Evolutionary conservation across 345 rosid genomes (phyloP).

Genomic region (Kandelia obovata): DNA sequence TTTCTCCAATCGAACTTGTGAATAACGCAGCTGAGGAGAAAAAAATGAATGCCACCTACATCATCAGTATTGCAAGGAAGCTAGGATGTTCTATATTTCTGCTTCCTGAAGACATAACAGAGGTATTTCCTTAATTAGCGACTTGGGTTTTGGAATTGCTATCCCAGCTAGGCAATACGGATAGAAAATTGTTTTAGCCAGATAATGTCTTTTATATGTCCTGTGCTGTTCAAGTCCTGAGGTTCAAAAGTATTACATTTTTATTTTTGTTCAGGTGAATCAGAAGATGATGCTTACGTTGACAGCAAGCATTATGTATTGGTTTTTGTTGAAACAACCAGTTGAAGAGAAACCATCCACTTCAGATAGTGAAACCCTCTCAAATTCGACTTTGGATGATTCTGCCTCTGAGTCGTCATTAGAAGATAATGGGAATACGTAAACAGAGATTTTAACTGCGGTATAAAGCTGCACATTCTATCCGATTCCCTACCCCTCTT

Average conservation of each 20-base stretch:
- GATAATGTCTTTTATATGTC: not conserved
- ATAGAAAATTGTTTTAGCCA: not conserved
- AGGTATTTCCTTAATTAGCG: slow-evolving; percentile 40
- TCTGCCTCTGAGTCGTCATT: slow-evolving; percentile 74
- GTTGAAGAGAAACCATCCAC: slow-evolving; percentile 52
- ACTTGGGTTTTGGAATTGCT: not conserved
- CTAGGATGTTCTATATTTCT: slow-evolving; percentile 93
- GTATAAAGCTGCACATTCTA: not conserved
- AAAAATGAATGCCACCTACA: slow-evolving; percentile 94
- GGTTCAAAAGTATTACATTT: not conserved
- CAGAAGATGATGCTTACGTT: slow-evolving; percentile 96
- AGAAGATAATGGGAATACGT: slow-evolving; percentile 47
- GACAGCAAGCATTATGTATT: slow-evolving; percentile 89
- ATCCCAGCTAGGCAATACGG: too few species aligned
- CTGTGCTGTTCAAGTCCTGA: not conserved
- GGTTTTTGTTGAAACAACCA: slow-evolving; percentile 85
- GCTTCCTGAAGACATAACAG: slow-evolving; percentile 92
- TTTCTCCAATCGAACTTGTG: slow-evolving; percentile 6
- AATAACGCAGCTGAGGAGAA: slow-evolving; percentile 68
- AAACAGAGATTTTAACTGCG: slow-evolving; percentile 4
- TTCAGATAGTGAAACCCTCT: slow-evolving; percentile 68
- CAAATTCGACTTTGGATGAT: slow-evolving; percentile 77
- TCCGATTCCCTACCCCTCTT: not conserved
- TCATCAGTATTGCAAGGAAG: slow-evolving; percentile 92
- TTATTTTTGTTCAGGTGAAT: slow-evolving; percentile 55